phyloP scores from a whole-genome alignment of 1,139 yeast genomes.

The Meyerozyma elateridarum region DNA sequence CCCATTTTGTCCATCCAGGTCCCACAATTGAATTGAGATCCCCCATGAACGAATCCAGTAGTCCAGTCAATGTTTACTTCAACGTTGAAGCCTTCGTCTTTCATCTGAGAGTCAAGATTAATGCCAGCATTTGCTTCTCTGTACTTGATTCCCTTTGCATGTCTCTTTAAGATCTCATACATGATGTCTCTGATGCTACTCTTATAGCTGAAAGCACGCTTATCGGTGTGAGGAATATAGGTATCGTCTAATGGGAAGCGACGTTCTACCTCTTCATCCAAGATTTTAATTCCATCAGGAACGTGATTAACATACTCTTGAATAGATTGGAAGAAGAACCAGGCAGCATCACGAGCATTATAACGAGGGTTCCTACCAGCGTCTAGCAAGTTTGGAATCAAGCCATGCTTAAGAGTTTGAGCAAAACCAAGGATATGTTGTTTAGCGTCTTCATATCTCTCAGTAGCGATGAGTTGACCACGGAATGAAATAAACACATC shows the following conservation, averaged over 20 bases:
- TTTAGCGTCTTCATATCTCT: constrained; percentile 74
- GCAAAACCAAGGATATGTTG: constrained; percentile 84
- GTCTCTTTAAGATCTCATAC: constrained; percentile 77
- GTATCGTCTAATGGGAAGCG: constrained; percentile 90
- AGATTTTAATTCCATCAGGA: constrained; percentile 64
- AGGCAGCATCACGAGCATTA: constrained; percentile 95
- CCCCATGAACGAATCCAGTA: constrained; percentile 86
- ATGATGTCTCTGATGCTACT: constrained; percentile 70
- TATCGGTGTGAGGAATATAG: constrained; percentile 64
- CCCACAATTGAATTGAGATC: constrained; percentile 90
- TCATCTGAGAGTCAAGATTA: constrained; percentile 85
- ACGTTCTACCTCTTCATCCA: constrained; percentile 69
- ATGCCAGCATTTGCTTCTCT: constrained; percentile 97
- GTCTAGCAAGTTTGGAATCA: constrained; percentile 88
- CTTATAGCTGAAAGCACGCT: constrained; percentile 69
- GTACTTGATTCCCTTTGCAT: constrained; percentile 81
- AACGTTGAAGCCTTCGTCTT: constrained; percentile 86
- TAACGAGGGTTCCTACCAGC: constrained; percentile 92
- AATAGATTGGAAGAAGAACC: constrained; percentile 86
- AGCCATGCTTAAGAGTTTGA: constrained; percentile 87
- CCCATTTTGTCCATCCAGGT: constrained; percentile 99
- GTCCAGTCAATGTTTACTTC: constrained; percentile 79
- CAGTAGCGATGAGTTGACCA: constrained; percentile 76
- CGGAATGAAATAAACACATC: constrained; percentile 87
- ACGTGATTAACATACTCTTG: constrained; percentile 73